Evolutionary conservation across 1,284 basidiomycete genomes (phyloP).

Genomic region (Fomitiporia mediterranea): DNA sequence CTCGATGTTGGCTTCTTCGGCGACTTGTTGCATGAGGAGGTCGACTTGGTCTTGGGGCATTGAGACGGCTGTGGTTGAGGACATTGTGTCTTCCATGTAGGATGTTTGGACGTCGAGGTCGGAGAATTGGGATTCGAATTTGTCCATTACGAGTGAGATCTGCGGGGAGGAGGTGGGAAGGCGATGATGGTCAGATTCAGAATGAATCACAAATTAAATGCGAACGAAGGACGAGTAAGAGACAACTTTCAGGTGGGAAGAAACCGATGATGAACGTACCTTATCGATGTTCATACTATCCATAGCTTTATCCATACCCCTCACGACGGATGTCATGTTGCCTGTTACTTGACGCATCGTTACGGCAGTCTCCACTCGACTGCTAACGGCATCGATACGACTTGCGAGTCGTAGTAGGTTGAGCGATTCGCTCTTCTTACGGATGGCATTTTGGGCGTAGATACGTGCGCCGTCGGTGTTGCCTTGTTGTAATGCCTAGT

Average conservation of each 20-base stretch:
- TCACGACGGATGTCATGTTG: constrained; percentile 94
- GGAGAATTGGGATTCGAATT: constrained; percentile 95
- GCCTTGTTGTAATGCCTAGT: constrained; percentile 90
- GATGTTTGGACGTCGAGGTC: constrained; percentile 98
- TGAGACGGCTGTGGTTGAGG: constrained; percentile 85
- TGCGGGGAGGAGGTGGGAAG: constrained; percentile 31
- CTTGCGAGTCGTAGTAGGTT: constrained; percentile 87
- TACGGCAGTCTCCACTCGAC: constrained; percentile 97
- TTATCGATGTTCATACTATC: constrained; percentile 98
- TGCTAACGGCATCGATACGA: constrained; percentile 95
- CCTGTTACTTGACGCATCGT: constrained; percentile 95
- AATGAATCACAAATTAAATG: not conserved
- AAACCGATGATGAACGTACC: too few relatives aligned
- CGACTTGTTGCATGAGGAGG: constrained; percentile 85
- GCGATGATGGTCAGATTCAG: constrained; percentile 4
- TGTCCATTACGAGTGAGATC: constrained; percentile 99
- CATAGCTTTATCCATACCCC: constrained; percentile 99
- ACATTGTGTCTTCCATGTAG: constrained; percentile 98
- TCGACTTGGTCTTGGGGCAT: constrained; percentile 99
- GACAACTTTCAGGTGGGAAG: too few relatives aligned
- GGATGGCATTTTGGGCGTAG: constrained; percentile 97
- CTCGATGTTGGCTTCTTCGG: constrained; percentile 97
- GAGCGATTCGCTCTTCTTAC: constrained; percentile 95
- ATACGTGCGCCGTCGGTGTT: constrained; percentile 98
- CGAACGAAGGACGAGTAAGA: constrained; percentile 1